Evolutionary conservation across 257 asterid genomes (phyloP), one percentile per base, ranked within the genome.

Genomic region (Solanum acaule): DNA sequence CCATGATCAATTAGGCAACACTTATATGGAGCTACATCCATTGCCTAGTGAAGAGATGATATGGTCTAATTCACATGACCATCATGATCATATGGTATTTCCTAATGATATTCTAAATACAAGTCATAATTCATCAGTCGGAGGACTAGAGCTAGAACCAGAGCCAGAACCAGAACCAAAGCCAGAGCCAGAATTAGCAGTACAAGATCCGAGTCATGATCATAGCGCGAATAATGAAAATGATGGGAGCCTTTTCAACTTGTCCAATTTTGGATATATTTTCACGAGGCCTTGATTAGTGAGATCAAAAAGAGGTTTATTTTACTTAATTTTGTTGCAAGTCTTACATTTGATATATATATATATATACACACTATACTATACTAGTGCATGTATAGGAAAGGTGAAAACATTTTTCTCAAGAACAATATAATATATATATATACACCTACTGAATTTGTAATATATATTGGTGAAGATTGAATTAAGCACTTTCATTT

Each of bases 261-360:
- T 89, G 68, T 89, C 93, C 42, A 92, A 90, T 87, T 92, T 88
- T 90, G 94, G 87, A 44, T 77, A 93, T 88, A 83, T 93, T 91
- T 92, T 93, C 91, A 87, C 13, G 52, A 44, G 94, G 92, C 84
- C 93, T 71, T 94, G 92, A 92, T 49, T 2, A 15, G 16, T 93
- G 83, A 40, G 91, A 25, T 78, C 65, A 27, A 68, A 63, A 46
- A 61, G 79, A 67, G 85, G 88, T 83, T 61, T 35, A 59, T 35
- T 37, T 15, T 3, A 22, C 61, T 76, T 15, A 27, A 18, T 87
- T 86, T 71, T 40, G 35, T 27, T 34, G 46, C 81, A 33, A 14
- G 33, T 72, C 59, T 46, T 78, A 65, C 27, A 68, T 68, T 76
- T n/a, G 83, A 35, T 71, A 65, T 72, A 87, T 46, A 29, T 12